Evolutionary conservation across 2,329 filamentous ascomycete species (phyloP), one percentile per base, ranked within the genome.

Genomic region (Thielaviopsis populi): DNA sequence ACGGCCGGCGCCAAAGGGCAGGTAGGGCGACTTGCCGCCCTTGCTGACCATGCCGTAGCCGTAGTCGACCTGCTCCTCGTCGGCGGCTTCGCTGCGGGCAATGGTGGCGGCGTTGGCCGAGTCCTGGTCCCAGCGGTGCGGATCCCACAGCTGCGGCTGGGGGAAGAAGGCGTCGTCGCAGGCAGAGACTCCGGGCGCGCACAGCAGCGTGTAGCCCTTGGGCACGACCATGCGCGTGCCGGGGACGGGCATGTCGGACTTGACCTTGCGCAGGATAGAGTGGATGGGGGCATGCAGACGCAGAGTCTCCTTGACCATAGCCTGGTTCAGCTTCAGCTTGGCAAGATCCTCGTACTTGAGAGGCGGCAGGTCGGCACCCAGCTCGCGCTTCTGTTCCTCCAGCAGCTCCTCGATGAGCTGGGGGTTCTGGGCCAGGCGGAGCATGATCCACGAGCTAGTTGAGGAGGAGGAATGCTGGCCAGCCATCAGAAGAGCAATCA

Each of bases 21-120:
- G 83, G 74, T 96, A 97, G 0, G 92, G 91, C 62, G 88, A 95
- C 66, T 83, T 84, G 15, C 89, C 86, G 64, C 92, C 92, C 79
- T 96, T 96, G 80, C 84, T 91, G 69, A 96, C 88, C 61, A 95
- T 79, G 67, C 92, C 92, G 74, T 95, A 96, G 41, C 92, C 92
- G 73, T 96, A 96, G 73, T 96, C 92, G 67, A 92, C 82, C 76
- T 89, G 90, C 76, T 87, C 88, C 71, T 86, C 83, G 69, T 86
- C 82, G 27, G 84, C 80, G 22, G 77, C 75, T 59, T 76, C 76
- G 64, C 72, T 74, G 66, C 75, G 74, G 24, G 71, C 68, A 24
- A 81, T 72, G 65, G 69, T 79, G 61, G 79, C 80, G 30, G 77
- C 81, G 67, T 80, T 79, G 63, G 78, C 76, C 50, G 82, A 83